phyloP scores from a whole-genome alignment of 2,329 filamentous ascomycete genomes.

The Diaporthe capsici region DNA sequence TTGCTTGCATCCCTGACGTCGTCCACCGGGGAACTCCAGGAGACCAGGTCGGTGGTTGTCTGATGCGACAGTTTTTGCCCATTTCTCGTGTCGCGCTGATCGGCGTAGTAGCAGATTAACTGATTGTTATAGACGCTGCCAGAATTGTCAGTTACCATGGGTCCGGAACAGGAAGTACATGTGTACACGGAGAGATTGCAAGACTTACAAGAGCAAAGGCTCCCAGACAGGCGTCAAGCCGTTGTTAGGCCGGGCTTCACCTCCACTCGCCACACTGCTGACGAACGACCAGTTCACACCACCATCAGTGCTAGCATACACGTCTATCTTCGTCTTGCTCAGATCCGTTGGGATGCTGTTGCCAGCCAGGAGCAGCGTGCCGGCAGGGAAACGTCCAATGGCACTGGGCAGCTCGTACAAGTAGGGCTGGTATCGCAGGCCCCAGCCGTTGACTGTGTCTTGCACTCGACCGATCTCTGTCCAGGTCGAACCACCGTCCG shows the following conservation, averaged over 20 bases:
- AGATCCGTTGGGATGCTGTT: slow-evolving; percentile 70
- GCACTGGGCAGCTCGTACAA: slow-evolving; percentile 73
- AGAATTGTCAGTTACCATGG: neutral
- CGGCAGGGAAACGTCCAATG: slow-evolving; percentile 71
- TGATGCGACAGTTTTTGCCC: slow-evolving; percentile 82
- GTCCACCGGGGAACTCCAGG: slow-evolving; percentile 71
- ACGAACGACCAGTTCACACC: slow-evolving; percentile 77
- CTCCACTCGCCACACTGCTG: slow-evolving; percentile 74
- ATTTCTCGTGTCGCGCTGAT: slow-evolving; percentile 75
- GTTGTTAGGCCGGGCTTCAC: slow-evolving; percentile 72
- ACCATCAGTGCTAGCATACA: slow-evolving; percentile 75
- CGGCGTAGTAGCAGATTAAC: slow-evolving; percentile 78
- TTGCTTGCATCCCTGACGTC: slow-evolving; percentile 71
- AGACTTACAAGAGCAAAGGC: slow-evolving; percentile 69
- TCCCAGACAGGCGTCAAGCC: slow-evolving; percentile 81
- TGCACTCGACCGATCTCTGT: slow-evolving; percentile 72
- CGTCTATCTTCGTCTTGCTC: slow-evolving; percentile 75
- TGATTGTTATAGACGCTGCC: slow-evolving; percentile 63
- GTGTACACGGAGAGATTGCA: neutral
- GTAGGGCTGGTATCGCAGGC: slow-evolving; percentile 78
- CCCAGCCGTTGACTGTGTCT: slow-evolving; percentile 75
- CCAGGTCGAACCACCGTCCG: slow-evolving; percentile 72
- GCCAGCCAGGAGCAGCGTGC: slow-evolving; percentile 75
- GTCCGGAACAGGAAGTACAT: accelerated
- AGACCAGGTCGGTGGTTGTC: slow-evolving; percentile 68